Evolutionary conservation across 2,329 filamentous ascomycete genomes (phyloP).

Genomic region (Fusarium guadeloupense): DNA sequence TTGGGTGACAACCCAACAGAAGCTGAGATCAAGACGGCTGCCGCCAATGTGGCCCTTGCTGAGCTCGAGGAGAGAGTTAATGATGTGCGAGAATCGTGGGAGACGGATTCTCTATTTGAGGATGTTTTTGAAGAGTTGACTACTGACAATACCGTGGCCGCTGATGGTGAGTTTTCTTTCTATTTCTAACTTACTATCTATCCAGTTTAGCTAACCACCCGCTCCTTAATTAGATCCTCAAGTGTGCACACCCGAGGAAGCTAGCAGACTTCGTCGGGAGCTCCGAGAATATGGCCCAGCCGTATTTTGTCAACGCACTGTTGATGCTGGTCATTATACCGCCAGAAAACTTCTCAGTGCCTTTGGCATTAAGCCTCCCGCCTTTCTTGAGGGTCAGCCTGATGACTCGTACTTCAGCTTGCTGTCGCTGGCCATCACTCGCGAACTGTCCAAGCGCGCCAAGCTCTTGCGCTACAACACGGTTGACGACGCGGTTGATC

Average conservation of each 20-base stretch:
- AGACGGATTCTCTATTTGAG: constrained; percentile 70
- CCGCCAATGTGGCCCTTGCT: constrained; percentile 49
- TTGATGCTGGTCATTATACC: constrained; percentile 74
- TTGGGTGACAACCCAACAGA: constrained; percentile 48
- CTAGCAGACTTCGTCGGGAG: constrained; percentile 72
- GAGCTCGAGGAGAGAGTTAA: constrained; percentile 63
- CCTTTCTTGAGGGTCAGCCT: constrained; percentile 71
- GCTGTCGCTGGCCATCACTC: constrained; percentile 78
- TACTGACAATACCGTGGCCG: constrained; percentile 59
- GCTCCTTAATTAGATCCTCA: constrained; percentile 51
- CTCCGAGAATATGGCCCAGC: constrained; percentile 80
- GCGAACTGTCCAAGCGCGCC: constrained; percentile 82
- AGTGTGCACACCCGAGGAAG: constrained; percentile 74
- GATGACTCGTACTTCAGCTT: constrained; percentile 81
- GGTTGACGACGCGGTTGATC: constrained; percentile 83
- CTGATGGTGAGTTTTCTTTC: constrained; percentile 54
- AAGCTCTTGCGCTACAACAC: constrained; percentile 85
- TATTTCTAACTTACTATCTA: not conserved
- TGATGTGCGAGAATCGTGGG: constrained; percentile 66
- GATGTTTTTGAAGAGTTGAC: constrained; percentile 68
- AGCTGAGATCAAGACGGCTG: constrained; percentile 50
- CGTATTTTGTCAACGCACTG: constrained; percentile 77
- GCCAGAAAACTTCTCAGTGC: constrained; percentile 87
- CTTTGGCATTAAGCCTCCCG: constrained; percentile 79
- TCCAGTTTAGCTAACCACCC: constrained; percentile 5